Percentiles rank a stretch among this genome's conserved stretches.
Evolutionary conservation across 257 asterid species (phyloP).

Genomic region (Jacaranda mimosifolia): DNA sequence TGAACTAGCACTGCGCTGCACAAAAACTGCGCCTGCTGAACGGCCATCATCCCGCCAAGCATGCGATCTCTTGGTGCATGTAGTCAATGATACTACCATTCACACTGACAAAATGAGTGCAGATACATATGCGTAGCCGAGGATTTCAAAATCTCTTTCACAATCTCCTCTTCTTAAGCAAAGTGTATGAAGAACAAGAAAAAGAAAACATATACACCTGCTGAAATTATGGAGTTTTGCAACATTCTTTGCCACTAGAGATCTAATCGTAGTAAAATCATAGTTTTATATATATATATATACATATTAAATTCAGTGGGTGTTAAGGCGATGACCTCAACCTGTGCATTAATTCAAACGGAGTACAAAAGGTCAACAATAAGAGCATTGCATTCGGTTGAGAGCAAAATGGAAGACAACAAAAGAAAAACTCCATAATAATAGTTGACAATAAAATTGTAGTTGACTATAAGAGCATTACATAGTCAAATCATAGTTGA

Average conservation of each 20-base stretch:
- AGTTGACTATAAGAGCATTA: too few species aligned
- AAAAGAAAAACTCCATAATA: too few species aligned
- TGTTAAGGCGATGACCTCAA: too few species aligned
- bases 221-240: neutral
- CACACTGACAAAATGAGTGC: constrained; percentile 59
- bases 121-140: constrained; percentile 38
- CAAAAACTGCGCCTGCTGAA: constrained; percentile 87
- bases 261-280: neutral
- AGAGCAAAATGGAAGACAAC: too few species aligned
- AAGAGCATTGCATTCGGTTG: too few species aligned
- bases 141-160: neutral
- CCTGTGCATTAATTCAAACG: too few species aligned
- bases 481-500: constrained; percentile 5
- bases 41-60: constrained; percentile 85
- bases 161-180: neutral
- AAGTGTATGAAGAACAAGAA: neutral
- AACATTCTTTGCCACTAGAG: constrained; percentile 8
- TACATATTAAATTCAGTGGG: too few species aligned
- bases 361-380: too few species aligned
- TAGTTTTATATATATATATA: too few species aligned
- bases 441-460: too few species aligned
- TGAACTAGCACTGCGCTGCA: constrained; percentile 82
- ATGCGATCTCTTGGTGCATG: constrained; percentile 63
- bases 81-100: constrained; percentile 57
- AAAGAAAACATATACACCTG: neutral